Base-by-base conservation (phyloP, 148 eudicot genomes). In the Pharnaceum exiguum region DNA sequence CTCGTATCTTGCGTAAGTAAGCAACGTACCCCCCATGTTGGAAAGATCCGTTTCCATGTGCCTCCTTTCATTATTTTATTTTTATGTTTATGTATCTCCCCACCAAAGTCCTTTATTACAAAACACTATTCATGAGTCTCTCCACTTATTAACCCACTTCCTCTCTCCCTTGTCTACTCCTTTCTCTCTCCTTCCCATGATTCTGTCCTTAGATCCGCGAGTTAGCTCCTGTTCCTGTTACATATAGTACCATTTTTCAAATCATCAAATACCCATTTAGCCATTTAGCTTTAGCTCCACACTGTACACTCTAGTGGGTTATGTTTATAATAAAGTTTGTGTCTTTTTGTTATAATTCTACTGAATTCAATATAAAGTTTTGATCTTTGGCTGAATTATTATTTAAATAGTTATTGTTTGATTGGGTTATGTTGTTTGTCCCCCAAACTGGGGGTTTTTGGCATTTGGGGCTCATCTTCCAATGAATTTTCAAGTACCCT, bases 11-110 rank as follows among this genome's bases (percentile, higher is more conserved):
- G 31, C 27, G n/a, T n/a, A n/a, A n/a, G n/a, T n/a, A n/a, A n/a
- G n/a, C n/a, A n/a, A n/a, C n/a, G 50, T 51, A 43, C 59, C 54
- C 38, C 65, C 46, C 72, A 68, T 59, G 60, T 60, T 59, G 35
- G 45, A 68, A 59, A 60, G 72, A 60, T 68, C 72, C 66, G 16
- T 68, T 59, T 68, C 51, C 66, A 68, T 59, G 72, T 68, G 65
- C 72, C 17, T 25, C 12, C 36, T n/a, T 30, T 22, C 32, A 24
- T 33, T 48, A 39, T 59, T 67, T 33, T 39, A 50, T 22, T 46
- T 11, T 15, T n/a, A n/a, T n/a, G n/a, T n/a, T n/a, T n/a, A n/a
- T n/a, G n/a, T n/a, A n/a, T 40, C 27, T 22, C 55, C 36, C 35
- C 46, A 55, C 61, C 52, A 44, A n/a, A n/a, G 2, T 31, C 53